A percentile compares a stretch with the other conserved stretches of the same genome.
These are phyloP conservation scores for Dipodascus geniculatus DNA, from an alignment of 805 yeast species.

Conservation along the genomic window DNA sequence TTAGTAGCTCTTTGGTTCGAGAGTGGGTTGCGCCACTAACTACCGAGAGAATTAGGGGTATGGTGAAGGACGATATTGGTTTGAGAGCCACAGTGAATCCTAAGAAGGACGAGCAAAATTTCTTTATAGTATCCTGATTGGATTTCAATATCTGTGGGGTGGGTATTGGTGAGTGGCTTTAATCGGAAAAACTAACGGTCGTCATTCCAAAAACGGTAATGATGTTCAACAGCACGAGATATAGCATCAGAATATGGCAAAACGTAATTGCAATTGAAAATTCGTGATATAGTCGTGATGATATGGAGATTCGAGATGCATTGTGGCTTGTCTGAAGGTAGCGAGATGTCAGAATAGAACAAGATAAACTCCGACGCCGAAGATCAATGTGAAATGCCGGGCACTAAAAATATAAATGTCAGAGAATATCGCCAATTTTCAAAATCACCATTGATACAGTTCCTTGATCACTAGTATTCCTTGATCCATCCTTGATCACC, in stretches of 20 bases:
- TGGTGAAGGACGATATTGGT: conserved; percentile 29
- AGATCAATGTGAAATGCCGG: no score
- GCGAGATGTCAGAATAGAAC: no score
- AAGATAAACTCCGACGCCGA: no score
- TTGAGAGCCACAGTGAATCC: conserved; percentile 25
- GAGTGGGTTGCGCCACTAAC: conserved; percentile 31
- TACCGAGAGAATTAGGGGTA: conserved; percentile 32
- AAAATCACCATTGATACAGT: no score
- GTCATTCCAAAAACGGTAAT: neutral
- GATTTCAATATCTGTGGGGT: no score
- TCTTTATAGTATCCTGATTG: conserved; percentile 14
- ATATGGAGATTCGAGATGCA: no score
- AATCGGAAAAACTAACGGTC: no score
- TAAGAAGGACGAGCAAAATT: conserved; percentile 25
- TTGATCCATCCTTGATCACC: no score
- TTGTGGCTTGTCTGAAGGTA: neutral
- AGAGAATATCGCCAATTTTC: no score
- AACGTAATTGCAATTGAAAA: neutral
- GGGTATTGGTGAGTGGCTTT: neutral
- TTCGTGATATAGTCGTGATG: no score
- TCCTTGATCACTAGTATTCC: no score
- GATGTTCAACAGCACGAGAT: neutral
- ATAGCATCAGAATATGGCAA: neutral
- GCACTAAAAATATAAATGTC: no score
- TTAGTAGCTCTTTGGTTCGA: conserved; percentile 8